Base-by-base conservation (phyloP, 768 basidiomycete species). In the Mycena albidolilacea region DNA sequence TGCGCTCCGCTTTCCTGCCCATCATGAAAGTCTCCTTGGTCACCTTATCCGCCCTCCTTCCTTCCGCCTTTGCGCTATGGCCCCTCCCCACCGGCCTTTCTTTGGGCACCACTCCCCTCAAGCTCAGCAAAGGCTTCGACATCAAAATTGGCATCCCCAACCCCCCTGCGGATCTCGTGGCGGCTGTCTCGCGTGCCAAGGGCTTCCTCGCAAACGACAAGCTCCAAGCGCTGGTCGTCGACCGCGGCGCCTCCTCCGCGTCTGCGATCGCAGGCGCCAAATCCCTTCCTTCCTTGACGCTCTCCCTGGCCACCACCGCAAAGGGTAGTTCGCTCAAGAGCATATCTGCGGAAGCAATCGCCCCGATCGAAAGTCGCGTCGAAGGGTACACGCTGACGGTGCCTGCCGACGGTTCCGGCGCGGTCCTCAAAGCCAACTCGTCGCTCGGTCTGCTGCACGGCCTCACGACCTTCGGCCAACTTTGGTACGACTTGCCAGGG, bases 391-490 rank as follows among this genome's bases (percentile, higher is more conserved):
- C 73, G 10, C 80, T 90, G 5, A 74, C 63, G 6, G 78, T 90
- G 12, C 85, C 87, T 6, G 64, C 78, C 1, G 80, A 85, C 60
- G 87, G 87, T 21, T 76, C 81, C 11, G 77, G 75, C 9, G 87
- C 85, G 9, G 82, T 75, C 0, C 77, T 90, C 52, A 77, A 72
- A 1, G 86, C 88, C 17, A 85, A 82, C 72, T 84, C 85, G 57
- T 82, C 86, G 0, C 78, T 89, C 23, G 89, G 90, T 0, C 76
- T 89, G 21, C 82, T 84, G 62, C 78, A 89, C 23, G 90, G 90
- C 1, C 77, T 90, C 57, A 86, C 88, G 17, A 90, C 88, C 8
- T 90, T 91, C 78, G 78, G 79, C 11, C 86, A 86, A 74, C 38
- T 76, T 6, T 76, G 86, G 79, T 89, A 86, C n/a, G n/a, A n/a